These are phyloP conservation scores for Pseudogymnoascus sp. DNA, from an alignment of 2,329 filamentous ascomycete genomes.

Conservation along the genomic window DNA sequence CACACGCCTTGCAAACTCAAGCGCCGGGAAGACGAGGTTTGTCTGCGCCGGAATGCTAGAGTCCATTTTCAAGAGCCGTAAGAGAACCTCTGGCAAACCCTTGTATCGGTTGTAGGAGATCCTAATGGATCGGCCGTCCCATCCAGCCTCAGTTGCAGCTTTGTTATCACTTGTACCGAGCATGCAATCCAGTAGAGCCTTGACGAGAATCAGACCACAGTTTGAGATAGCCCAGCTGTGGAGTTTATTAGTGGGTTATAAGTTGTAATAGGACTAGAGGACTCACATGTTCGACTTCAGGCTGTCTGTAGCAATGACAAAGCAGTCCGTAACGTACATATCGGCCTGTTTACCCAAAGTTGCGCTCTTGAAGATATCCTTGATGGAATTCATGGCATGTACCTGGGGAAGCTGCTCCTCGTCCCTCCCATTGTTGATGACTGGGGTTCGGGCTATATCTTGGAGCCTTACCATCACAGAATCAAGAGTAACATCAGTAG, in stretches of 20 bases:
- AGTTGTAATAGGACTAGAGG: neutral
- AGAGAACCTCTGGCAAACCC: conserved; percentile 53
- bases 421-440: conserved; percentile 47
- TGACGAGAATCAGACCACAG: conserved; percentile 80
- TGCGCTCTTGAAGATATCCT: conserved; percentile 82
- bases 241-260: neutral
- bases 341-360: conserved; percentile 66
- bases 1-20: conserved; percentile 71
- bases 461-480: conserved; percentile 56
- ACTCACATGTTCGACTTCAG: conserved; percentile 68
- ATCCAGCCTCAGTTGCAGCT: conserved; percentile 48
- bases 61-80: conserved; percentile 46
- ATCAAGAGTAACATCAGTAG: conserved; percentile 50
- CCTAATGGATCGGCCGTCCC: conserved; percentile 54
- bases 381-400: conserved; percentile 87
- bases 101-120: conserved; percentile 65
- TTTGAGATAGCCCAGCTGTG: conserved; percentile 85
- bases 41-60: conserved; percentile 16
- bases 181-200: conserved; percentile 72
- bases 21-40: conserved; percentile 58
- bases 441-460: conserved; percentile 46
- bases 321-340: conserved; percentile 59
- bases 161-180: conserved; percentile 71
- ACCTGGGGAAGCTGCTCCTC: conserved; percentile 74
- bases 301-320: conserved; percentile 72